Percentiles rank a stretch among this genome's conserved stretches.
Conservation (phyloP, 2,329 filamentous ascomycete genomes). For the Parafenestella ontariensis region DNA sequence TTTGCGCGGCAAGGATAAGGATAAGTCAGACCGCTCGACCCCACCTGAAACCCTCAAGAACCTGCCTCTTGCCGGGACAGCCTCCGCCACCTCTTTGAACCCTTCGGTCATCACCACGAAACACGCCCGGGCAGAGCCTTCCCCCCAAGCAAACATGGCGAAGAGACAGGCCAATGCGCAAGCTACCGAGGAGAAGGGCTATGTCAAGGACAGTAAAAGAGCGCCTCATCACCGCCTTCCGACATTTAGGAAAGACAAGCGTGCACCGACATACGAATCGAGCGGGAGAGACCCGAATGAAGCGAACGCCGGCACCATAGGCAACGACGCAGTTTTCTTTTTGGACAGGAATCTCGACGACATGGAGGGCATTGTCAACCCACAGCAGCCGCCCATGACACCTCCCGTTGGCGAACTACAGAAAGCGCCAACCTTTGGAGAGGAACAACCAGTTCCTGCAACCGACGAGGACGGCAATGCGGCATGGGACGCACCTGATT, state of each 20-base stretch:
- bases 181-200: slow-evolving; percentile 28
- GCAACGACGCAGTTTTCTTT: slow-evolving; percentile 70
- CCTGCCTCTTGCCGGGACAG: slow-evolving; percentile 34
- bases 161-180: slow-evolving; percentile 35
- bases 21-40: slow-evolving; percentile 51
- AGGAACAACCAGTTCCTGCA: slow-evolving; percentile 34
- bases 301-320: slow-evolving; percentile 50
- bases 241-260: slow-evolving; percentile 59
- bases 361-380: slow-evolving; percentile 87
- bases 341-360: slow-evolving; percentile 88
- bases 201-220: slow-evolving; percentile 33
- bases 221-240: slow-evolving; percentile 50
- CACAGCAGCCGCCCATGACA: slow-evolving; percentile 69
- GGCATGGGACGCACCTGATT: slow-evolving; percentile 92
- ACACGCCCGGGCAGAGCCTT: slow-evolving; percentile 35
- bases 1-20: slow-evolving; percentile 58
- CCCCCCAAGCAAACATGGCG: slow-evolving; percentile 30
- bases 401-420: slow-evolving; percentile 64
- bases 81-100: slow-evolving; percentile 52
- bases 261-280: slow-evolving; percentile 31
- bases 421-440: slow-evolving; percentile 55
- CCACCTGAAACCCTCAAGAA: slow-evolving; percentile 48
- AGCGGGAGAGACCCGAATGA: slow-evolving; percentile 55
- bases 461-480: slow-evolving; percentile 54
- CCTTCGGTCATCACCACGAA: slow-evolving; percentile 41